Conservation (phyloP, 2,329 filamentous ascomycete species). For the Apiospora pterosperma region DNA sequence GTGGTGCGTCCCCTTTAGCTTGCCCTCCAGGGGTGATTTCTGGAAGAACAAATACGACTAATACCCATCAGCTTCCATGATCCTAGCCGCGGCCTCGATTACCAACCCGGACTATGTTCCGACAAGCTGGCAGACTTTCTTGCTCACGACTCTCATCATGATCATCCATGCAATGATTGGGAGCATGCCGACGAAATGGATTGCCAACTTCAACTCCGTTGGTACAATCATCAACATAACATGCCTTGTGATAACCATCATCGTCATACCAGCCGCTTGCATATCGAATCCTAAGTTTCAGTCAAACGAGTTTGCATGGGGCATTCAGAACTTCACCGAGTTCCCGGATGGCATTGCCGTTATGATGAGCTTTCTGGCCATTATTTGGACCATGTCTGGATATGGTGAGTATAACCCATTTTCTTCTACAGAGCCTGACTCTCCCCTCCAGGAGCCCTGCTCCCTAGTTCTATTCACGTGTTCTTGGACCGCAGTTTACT, state of each 20-base stretch:
- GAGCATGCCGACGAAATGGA: conserved; percentile 67
- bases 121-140: conserved; percentile 63
- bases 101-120: conserved; percentile 63
- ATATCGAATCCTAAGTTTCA: conserved; percentile 48
- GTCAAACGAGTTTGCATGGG: conserved; percentile 53
- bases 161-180: conserved; percentile 64
- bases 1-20: conserved; percentile 19
- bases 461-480: too few relatives aligned
- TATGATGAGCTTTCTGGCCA: conserved; percentile 60
- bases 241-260: conserved; percentile 61
- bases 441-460: too few relatives aligned
- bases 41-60: neutral
- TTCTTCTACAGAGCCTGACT: too few relatives aligned
- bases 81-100: conserved; percentile 68
- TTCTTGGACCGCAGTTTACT: neutral
- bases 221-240: conserved; percentile 71
- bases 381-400: conserved; percentile 31
- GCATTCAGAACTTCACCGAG: conserved; percentile 62
- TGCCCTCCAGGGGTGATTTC: neutral
- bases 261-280: conserved; percentile 60
- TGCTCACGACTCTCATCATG: conserved; percentile 66
- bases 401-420: conserved; percentile 14
- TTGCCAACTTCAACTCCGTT: conserved; percentile 66
- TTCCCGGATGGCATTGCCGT: conserved; percentile 66
- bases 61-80: conserved; percentile 53